A percentile compares a stretch with the other conserved stretches of the same genome.
Conservation (phyloP, 164 flowering plant genomes). For the Platanus orientalis region DNA sequence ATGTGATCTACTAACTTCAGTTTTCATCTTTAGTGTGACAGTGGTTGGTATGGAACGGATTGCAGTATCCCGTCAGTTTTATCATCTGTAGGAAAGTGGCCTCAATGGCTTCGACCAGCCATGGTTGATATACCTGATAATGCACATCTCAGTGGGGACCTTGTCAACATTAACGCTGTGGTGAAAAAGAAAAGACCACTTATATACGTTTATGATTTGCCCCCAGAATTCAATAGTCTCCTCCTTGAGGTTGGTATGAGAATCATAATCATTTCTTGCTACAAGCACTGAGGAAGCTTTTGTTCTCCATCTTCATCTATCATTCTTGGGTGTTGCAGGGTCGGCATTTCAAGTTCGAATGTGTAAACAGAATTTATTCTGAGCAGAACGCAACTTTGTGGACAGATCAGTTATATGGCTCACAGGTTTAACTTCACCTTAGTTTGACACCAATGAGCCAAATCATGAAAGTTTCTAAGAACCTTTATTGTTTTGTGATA, state of each 20-base stretch:
- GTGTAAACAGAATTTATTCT: conserved; percentile 83
- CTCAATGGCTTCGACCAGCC: conserved; percentile 92
- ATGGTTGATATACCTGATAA: conserved; percentile 51
- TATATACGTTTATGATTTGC: conserved; percentile 91
- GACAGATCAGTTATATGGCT: conserved; percentile 89
- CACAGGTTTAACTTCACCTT: conserved; percentile 57
- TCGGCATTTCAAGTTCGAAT: conserved; percentile 85
- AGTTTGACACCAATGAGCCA: not conserved
- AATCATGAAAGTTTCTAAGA: not conserved
- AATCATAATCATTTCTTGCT: conserved; percentile 2
- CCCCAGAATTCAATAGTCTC: conserved; percentile 81
- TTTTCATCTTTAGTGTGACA: conserved; percentile 50
- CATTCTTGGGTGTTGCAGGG: conserved; percentile 49
- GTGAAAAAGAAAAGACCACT: conserved; percentile 90
- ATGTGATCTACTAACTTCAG: not conserved
- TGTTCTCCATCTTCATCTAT: conserved; percentile 1
- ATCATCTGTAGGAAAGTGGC: conserved; percentile 74
- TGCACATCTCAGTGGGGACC: conserved; percentile 22
- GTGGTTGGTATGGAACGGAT: conserved; percentile 91
- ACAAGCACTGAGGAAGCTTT: not conserved
- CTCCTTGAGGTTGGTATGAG: conserved; percentile 79
- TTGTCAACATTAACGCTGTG: conserved; percentile 43
- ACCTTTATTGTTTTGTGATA: conserved; percentile 2
- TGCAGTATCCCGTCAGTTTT: conserved; percentile 84
- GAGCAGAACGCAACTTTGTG: conserved; percentile 70